These are phyloP conservation scores for Heterobasidion parviporum DNA, from an alignment of 1,284 basidiomycete genomes.

Conservation along the genomic window DNA sequence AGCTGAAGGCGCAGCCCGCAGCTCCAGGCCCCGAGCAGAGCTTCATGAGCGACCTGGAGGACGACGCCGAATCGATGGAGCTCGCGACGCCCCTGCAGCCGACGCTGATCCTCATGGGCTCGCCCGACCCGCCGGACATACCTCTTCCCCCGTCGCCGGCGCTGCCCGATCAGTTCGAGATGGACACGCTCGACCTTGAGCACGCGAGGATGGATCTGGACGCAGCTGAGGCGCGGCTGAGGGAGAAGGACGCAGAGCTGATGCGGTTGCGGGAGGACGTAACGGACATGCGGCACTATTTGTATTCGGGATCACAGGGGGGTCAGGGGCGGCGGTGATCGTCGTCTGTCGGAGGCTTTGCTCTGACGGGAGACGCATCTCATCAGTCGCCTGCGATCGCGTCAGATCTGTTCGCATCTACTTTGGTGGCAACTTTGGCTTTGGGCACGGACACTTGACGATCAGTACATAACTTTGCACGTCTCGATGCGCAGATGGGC, in stretches of 20 bases:
- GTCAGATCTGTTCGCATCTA: too few relatives aligned
- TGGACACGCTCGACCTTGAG: conserved; percentile 1
- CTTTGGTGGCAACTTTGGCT: too few relatives aligned
- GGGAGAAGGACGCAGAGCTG: conserved; percentile 3
- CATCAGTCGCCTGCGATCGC: too few relatives aligned
- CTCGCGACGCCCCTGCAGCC: conserved; percentile 49
- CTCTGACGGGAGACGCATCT: too few relatives aligned
- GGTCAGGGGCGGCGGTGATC: too few relatives aligned
- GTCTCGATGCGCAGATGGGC: too few relatives aligned
- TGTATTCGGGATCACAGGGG: not conserved
- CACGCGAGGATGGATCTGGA: not conserved
- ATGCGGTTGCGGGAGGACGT: not conserved
- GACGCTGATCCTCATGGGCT: conserved; percentile 9
- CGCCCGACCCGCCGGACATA: not conserved
- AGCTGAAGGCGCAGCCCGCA: conserved; percentile 7
- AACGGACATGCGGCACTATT: not conserved
- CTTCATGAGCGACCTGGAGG: not conserved
- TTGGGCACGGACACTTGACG: too few relatives aligned
- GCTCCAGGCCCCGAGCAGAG: conserved; percentile 11
- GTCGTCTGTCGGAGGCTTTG: too few relatives aligned
- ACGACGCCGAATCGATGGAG: conserved; percentile 45
- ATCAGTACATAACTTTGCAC: too few relatives aligned
- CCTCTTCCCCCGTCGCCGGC: not conserved
- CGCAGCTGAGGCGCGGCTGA: not conserved
- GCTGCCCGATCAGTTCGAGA: not conserved